These are phyloP conservation scores for Stereocaulon alpinum DNA, from an alignment of 495 filamentous ascomycete genomes.

Conservation along the genomic window DNA sequence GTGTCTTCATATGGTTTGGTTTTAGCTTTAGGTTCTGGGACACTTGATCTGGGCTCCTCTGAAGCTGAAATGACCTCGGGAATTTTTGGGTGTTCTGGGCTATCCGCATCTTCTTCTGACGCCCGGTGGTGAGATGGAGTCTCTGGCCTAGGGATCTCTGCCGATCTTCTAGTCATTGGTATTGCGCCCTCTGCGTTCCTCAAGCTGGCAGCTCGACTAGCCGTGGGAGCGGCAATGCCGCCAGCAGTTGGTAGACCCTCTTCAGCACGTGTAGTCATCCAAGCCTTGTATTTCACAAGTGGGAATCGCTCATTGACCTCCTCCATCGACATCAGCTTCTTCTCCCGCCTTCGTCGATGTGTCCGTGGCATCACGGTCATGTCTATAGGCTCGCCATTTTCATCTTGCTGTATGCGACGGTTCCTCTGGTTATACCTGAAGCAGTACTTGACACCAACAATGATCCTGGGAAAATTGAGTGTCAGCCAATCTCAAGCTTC, in stretches of 20 bases:
- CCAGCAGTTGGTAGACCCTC: slow-evolving; percentile 77
- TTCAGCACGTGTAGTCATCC: slow-evolving; percentile 72
- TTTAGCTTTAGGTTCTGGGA: not conserved
- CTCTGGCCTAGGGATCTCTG: slow-evolving; percentile 16
- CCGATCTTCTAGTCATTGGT: slow-evolving; percentile 29
- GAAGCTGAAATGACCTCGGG: not conserved
- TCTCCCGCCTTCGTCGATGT: slow-evolving; percentile 79
- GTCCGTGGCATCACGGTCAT: slow-evolving; percentile 60
- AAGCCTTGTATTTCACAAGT: slow-evolving; percentile 88
- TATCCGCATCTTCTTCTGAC: slow-evolving; percentile 8
- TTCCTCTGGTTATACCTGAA: slow-evolving; percentile 96
- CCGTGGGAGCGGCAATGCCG: slow-evolving; percentile 64
- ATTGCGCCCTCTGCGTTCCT: slow-evolving; percentile 49
- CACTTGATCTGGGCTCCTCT: slow-evolving; percentile 15
- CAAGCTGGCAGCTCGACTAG: slow-evolving; percentile 55
- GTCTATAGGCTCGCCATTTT: slow-evolving; percentile 81
- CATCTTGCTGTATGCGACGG: slow-evolving; percentile 63
- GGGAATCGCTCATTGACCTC: slow-evolving; percentile 98
- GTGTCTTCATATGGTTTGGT: not conserved
- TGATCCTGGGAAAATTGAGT: slow-evolving; percentile 60
- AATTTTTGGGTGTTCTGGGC: not conserved
- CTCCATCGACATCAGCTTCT: slow-evolving; percentile 97
- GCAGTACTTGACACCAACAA: slow-evolving; percentile 98
- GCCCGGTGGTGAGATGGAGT: slow-evolving; percentile 12
- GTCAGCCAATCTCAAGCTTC: not conserved